phyloP scores from a whole-genome alignment of 352 stramenopile genomes.

The Aphanomyces stellatus region DNA sequence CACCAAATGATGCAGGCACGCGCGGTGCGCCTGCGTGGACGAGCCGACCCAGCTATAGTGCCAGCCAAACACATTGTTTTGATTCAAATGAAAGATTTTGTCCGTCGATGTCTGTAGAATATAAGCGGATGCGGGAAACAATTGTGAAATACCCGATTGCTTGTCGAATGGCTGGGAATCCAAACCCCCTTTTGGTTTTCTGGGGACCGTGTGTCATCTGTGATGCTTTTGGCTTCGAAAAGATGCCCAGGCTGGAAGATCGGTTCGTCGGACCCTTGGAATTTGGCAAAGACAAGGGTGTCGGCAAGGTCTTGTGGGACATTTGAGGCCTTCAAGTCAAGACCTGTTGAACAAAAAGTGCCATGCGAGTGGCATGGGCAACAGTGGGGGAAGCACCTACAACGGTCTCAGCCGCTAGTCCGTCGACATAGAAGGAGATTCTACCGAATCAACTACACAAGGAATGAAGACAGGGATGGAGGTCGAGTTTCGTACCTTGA shows the following conservation, averaged over 20 bases:
- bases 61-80: conserved; percentile 15
- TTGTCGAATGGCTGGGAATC: background rate
- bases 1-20: conserved; percentile 2
- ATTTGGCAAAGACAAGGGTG: background rate
- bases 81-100: conserved; percentile 15
- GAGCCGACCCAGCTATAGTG: conserved; percentile 18
- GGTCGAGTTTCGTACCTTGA: background rate
- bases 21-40: conserved; percentile 17
- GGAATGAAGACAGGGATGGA: background rate
- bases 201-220: background rate
- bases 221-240: background rate
- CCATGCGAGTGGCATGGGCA: conserved; percentile 9
- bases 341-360: conserved; percentile 4
- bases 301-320: background rate
- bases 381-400: conserved; percentile 20
- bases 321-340: conserved; percentile 4
- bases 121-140: background rate
- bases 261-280: background rate
- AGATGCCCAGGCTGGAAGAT: background rate
- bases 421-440: background rate
- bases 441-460: conserved; percentile 13
- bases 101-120: background rate
- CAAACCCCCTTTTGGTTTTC: conserved; percentile 5
- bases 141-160: background rate
- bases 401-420: too few species aligned